Base-by-base conservation (phyloP, 2,329 filamentous ascomycete species). In the Stenocarpella maydis region DNA sequence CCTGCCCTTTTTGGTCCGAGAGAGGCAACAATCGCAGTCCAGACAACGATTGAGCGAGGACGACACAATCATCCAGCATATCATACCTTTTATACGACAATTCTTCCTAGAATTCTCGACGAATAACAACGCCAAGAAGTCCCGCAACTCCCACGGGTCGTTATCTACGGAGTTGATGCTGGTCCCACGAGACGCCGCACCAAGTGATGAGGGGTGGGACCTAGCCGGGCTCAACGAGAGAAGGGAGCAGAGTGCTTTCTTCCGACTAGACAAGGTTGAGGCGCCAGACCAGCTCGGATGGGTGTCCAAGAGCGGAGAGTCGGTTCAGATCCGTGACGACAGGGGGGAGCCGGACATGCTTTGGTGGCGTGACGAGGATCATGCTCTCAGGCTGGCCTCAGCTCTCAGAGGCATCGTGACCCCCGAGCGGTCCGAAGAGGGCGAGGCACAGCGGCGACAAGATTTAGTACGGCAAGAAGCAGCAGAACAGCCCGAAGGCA, bases 281-380 rank as follows among this genome's bases (percentile, higher is more conserved):
- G 31, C 43, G 1, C 41, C 41, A 26, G 52, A 8, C 19, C 43
- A 58, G 43, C 28, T 67, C 39, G 31, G 34, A 31, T 49, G 52
- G 39, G 39, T 60, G 37, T 67, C 65, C 8, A 43, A 50, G 43
- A 28, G 28, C 9, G 41, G 61, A 9, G 31, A 41, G 41, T 60
- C 65, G 10, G 17, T 67, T 7, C 26, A 67, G 8, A n/a, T 63
- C 43, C 41, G 58, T n/a, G 58, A 63, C 14, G 58, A 49, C 4
- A n/a, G 17, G 14, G 58, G 43, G 37, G 21, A 24, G 34, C 10
- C 39, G 21, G 55, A 64, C 41, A 14, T 8, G 4, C 8, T 70
- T 15, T 70, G 68, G 68, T 70, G 68, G 68, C 50, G 52, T n/a
- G 45, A 70, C 5, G 65, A 68, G 24, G 54, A 47, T 24, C 39